Evolutionary conservation across 768 basidiomycete species (phyloP).

Genomic region (Sarcomyxa edulis): DNA sequence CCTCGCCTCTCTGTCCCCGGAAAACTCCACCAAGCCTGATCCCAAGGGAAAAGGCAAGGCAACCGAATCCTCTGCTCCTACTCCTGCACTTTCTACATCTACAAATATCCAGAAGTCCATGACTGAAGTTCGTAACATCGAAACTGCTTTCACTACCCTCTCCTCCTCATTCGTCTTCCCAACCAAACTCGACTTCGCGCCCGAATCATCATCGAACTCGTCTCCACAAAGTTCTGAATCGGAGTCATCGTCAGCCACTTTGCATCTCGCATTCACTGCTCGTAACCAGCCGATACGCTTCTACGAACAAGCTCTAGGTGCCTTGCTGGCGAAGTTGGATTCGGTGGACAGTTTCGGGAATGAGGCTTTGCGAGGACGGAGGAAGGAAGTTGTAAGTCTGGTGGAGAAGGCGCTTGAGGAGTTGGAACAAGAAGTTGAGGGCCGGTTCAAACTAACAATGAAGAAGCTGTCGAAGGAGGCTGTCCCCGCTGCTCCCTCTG

Average conservation of each 20-base stretch:
- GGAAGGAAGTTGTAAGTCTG: conserved; percentile 49
- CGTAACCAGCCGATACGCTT: conserved; percentile 56
- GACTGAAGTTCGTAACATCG: conserved; percentile 33
- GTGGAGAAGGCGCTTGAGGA: conserved; percentile 56
- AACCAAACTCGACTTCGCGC: conserved; percentile 33
- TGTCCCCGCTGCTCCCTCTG: neutral
- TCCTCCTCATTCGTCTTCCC: conserved; percentile 35
- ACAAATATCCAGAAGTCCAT: conserved; percentile 27
- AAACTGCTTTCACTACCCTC: conserved; percentile 32
- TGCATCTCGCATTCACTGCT: conserved; percentile 49
- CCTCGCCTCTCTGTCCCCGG: conserved; percentile 27
- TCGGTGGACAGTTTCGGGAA: conserved; percentile 58
- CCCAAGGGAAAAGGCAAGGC: neutral
- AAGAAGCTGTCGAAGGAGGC: conserved; percentile 6
- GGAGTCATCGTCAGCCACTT: conserved; percentile 14
- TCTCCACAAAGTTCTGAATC: conserved; percentile 13
- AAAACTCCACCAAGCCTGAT: too few relatives aligned
- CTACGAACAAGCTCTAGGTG: conserved; percentile 56
- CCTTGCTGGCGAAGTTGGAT: conserved; percentile 54
- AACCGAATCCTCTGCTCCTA: conserved; percentile 4
- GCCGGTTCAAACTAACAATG: conserved; percentile 23
- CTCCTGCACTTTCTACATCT: conserved; percentile 14
- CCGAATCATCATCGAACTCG: conserved; percentile 26
- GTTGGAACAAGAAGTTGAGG: conserved; percentile 45
- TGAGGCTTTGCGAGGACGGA: conserved; percentile 36